Evolutionary conservation across 2,329 filamentous ascomycete species (phyloP), one percentile per base, ranked within the genome.

Genomic region (Ophiocordyceps camponoti-saundersi): DNA sequence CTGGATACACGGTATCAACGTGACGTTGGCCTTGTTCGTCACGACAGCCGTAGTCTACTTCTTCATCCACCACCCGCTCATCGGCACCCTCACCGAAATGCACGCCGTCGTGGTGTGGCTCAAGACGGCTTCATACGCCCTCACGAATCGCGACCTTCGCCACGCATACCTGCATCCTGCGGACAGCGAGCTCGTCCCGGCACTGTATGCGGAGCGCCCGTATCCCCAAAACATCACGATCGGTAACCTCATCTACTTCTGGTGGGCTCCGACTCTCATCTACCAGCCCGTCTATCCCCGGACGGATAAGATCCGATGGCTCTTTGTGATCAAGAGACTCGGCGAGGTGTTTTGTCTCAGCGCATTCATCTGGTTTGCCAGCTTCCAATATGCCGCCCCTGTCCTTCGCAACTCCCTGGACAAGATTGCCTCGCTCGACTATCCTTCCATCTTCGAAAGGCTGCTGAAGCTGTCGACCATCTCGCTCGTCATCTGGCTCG

Each of bases 251-350:
- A 78, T 77, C 48, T 98, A 96, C 66, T 98, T 98, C 63, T 96
- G 92, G 90, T 90, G 89, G 80, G 92, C 90, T 0, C 92, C 92
- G 0, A 98, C 92, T 0, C 73, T 98, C 46, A 83, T 96, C 42
- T 98, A 98, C 62, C 92, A 98, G 67, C 92, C 92, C 1, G 87
- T 92, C 15, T 98, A 98, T 61, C 92, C 92, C 20, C 83, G 89
- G 42, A 88, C 85, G 6, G 69, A 78, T 10, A 76, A 73, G 48
- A 85, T 95, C 54, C 77, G 92, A 51, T 95, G 89, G 88, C 61
- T 76, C 4, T 98, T 95, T 59, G 86, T 96, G 39, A 67, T 76
- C 48, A 95, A 95, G 66, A 79, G 92, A 16, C 60, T 90, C 42
- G 75, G 74, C 44, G 92, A 98, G 64, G 75, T 86, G 7, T 73